phyloP scores from a whole-genome alignment of 345 rosid genomes.

The Pelargonium nanum region DNA sequence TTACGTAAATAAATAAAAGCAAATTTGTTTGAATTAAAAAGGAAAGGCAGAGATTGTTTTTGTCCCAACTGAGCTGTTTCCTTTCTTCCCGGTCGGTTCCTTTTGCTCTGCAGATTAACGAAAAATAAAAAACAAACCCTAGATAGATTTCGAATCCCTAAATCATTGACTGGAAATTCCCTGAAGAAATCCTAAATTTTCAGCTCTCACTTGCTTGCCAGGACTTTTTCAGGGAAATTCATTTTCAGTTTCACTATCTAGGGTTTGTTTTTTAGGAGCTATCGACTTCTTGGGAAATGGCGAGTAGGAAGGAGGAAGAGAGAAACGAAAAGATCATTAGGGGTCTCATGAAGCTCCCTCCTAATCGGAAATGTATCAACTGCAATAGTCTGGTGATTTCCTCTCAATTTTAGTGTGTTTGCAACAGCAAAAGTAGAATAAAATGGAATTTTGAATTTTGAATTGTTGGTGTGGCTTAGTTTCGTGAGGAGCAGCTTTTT shows the following conservation, averaged over 20 bases:
- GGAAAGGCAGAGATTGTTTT: too few relatives aligned
- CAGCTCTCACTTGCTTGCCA: background rate
- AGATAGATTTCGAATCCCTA: background rate
- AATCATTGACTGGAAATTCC: too few relatives aligned
- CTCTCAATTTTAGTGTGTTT: background rate
- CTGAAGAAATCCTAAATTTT: too few relatives aligned
- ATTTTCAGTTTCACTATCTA: background rate
- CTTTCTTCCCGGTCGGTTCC: background rate
- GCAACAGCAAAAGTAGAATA: background rate
- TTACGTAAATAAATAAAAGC: too few relatives aligned
- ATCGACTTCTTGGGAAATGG: conserved; percentile 38
- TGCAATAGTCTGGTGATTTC: conserved; percentile 76
- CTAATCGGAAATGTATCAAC: conserved; percentile 92
- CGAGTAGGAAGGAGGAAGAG: conserved; percentile 87
- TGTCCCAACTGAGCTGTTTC: background rate
- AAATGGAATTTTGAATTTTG: background rate
- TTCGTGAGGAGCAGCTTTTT: background rate
- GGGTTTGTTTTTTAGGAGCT: conserved; percentile 7
- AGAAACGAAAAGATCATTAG: conserved; percentile 87
- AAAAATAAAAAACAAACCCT: background rate
- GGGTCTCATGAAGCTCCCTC: conserved; percentile 97
- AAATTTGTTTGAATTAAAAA: too few relatives aligned
- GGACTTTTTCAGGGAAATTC: background rate
- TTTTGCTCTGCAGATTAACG: background rate
- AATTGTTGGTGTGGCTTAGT: background rate